Conservation (phyloP, 2,329 filamentous ascomycete genomes). For the Pseudomassariella vexata region DNA sequence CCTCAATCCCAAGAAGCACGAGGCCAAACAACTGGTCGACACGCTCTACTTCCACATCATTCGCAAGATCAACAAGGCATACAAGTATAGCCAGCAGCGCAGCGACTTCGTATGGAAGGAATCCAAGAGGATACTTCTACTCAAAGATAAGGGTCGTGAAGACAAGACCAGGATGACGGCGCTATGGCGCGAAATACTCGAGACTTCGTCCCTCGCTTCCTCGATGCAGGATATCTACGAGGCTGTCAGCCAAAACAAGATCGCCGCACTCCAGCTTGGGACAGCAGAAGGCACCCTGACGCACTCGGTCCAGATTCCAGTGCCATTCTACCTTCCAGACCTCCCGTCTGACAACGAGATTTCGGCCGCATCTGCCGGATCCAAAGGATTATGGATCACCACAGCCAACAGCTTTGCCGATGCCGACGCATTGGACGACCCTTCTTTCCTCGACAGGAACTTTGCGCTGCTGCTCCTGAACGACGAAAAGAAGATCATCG, state of each 20-base stretch:
- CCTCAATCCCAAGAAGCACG: constrained; percentile 70
- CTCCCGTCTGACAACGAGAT: constrained; percentile 57
- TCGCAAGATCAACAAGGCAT: constrained; percentile 85
- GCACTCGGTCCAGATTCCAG: constrained; percentile 59
- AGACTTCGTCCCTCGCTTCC: constrained; percentile 70
- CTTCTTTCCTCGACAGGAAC: constrained; percentile 71
- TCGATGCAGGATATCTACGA: constrained; percentile 79
- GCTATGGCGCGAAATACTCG: constrained; percentile 66
- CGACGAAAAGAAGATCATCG: constrained; percentile 67
- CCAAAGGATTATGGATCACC: constrained; percentile 77
- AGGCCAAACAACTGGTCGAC: constrained; percentile 70
- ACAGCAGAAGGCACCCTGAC: constrained; percentile 52
- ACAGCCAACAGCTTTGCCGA: constrained; percentile 72
- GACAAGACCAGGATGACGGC: constrained; percentile 53
- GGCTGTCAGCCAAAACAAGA: constrained; percentile 76
- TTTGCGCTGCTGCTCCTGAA: constrained; percentile 82
- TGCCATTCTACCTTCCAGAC: constrained; percentile 66
- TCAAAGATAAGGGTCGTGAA: constrained; percentile 75
- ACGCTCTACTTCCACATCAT: constrained; percentile 80
- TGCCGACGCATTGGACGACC: constrained; percentile 60
- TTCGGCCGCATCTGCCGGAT: constrained; percentile 63
- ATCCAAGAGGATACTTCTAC: constrained; percentile 71
- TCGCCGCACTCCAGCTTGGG: constrained; percentile 76
- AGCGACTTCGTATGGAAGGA: constrained; percentile 90
- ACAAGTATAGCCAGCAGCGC: constrained; percentile 88